Conservation (phyloP, 805 yeast genomes). For the Ogataea pilisensis region DNA sequence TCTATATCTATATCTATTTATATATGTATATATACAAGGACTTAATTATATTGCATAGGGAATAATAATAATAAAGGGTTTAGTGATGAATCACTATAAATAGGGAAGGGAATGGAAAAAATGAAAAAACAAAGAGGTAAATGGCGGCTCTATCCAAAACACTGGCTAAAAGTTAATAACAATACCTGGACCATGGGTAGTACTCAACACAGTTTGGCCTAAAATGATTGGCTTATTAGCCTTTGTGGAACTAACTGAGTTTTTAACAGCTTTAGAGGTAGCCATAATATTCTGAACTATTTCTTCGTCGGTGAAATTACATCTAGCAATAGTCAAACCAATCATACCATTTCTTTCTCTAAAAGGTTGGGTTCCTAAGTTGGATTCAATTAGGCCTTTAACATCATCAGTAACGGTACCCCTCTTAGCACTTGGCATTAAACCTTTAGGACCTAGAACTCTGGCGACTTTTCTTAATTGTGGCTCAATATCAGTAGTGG, state of each 20-base stretch:
- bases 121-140: background rate
- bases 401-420: conserved; percentile 81
- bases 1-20: no score
- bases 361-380: conserved; percentile 69
- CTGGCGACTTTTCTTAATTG: conserved; percentile 68
- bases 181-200: conserved; percentile 78
- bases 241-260: conserved; percentile 50
- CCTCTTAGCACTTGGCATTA: conserved; percentile 82
- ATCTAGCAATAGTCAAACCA: conserved; percentile 69
- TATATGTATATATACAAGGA: no score
- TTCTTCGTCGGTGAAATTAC: conserved; percentile 73
- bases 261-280: conserved; percentile 57
- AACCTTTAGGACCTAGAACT: conserved; percentile 79
- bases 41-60: no score
- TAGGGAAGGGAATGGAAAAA: background rate
- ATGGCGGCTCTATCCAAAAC: no score
- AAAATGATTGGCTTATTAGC: conserved; percentile 64
- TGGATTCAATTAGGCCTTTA: conserved; percentile 44
- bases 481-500: conserved; percentile 77
- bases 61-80: no score
- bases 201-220: conserved; percentile 64
- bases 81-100: no score
- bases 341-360: conserved; percentile 65
- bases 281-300: conserved; percentile 66
- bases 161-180: conserved; percentile 47